phyloP scores from a whole-genome alignment of 768 basidiomycete genomes.

The Termitomyces sp. region DNA sequence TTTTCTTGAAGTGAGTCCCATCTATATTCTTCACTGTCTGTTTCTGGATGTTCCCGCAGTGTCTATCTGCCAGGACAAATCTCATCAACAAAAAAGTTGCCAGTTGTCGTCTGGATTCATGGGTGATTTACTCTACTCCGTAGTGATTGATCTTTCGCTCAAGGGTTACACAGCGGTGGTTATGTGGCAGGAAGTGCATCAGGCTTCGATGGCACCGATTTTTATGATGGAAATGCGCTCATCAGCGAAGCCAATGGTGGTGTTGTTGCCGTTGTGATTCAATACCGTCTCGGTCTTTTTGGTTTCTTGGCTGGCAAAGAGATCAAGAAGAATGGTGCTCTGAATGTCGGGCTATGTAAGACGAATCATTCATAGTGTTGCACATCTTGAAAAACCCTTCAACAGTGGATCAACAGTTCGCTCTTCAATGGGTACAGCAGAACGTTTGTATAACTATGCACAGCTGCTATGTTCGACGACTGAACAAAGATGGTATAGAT shows the following conservation, averaged over 20 bases:
- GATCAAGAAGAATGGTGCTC: constrained; percentile 33
- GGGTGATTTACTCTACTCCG: constrained; percentile 20
- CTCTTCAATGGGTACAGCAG: constrained; percentile 38
- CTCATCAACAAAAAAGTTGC: constrained; percentile 21
- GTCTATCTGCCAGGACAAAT: constrained; percentile 29
- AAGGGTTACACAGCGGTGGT: constrained; percentile 19
- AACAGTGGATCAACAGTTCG: constrained; percentile 38
- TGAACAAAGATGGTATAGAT: constrained; percentile 24
- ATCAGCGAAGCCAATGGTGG: constrained; percentile 26
- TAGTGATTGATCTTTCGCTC: neutral
- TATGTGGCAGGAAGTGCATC: constrained; percentile 25
- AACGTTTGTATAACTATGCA: constrained; percentile 22
- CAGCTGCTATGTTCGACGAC: neutral
- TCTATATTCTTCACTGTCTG: neutral
- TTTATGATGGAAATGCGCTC: constrained; percentile 22
- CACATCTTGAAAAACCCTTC: constrained; percentile 8
- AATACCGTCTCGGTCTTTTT: constrained; percentile 39
- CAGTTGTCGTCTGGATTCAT: constrained; percentile 39
- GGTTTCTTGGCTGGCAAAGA: constrained; percentile 41
- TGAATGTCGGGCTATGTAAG: constrained; percentile 46
- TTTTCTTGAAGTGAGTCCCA: constrained; percentile 29
- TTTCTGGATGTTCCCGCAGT: constrained; percentile 13
- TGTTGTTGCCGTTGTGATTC: constrained; percentile 31
- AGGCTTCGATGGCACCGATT: constrained; percentile 18
- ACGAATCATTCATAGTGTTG: neutral